Percentiles rank a stretch among this genome's conserved stretches.
phyloP scores from a whole-genome alignment of 1,139 yeast species.

The Geotrichum europaeum region DNA sequence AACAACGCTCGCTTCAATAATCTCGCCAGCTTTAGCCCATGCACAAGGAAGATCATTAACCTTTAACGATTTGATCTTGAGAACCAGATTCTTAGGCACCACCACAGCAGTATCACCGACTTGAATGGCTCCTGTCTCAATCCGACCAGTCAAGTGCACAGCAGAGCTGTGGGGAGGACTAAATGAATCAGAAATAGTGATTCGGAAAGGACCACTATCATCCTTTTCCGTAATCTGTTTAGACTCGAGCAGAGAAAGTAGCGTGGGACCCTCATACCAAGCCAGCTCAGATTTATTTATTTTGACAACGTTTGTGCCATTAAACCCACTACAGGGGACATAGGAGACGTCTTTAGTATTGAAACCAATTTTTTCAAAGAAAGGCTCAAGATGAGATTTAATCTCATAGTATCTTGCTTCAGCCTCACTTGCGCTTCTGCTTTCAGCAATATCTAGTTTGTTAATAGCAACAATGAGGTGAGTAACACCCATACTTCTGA shows the following conservation, averaged over 20 bases:
- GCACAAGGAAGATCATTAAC: constrained; percentile 31
- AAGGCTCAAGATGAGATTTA: constrained; percentile 49
- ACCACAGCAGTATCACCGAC: constrained; percentile 65
- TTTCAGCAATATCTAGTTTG: constrained; percentile 72
- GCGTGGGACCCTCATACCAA: constrained; percentile 66
- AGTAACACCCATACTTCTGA: constrained; percentile 76
- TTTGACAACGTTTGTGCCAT: constrained; percentile 73
- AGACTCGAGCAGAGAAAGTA: constrained; percentile 48
- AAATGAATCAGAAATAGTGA: constrained; percentile 40
- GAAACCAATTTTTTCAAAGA: constrained; percentile 59
- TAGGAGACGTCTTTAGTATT: constrained; percentile 46
- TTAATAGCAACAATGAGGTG: constrained; percentile 73
- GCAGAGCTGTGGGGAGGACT: constrained; percentile 30
- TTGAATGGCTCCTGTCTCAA: constrained; percentile 69
- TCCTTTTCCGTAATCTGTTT: constrained; percentile 26
- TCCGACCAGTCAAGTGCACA: constrained; percentile 58
- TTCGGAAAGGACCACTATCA: constrained; percentile 34
- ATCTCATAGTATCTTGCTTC: constrained; percentile 60
- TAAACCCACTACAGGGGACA: constrained; percentile 81
- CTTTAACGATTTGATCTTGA: constrained; percentile 41
- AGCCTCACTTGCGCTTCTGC: constrained; percentile 40
- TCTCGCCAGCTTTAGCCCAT: constrained; percentile 66
- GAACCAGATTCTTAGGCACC: constrained; percentile 46
- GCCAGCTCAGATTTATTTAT: constrained; percentile 31
- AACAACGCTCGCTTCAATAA: constrained; percentile 54